Percentiles rank a stretch among this genome's conserved stretches.
Evolutionary conservation across 192 early-diverging fungal genomes (phyloP).

Genomic region (Phlyctochytrium arcticum): DNA sequence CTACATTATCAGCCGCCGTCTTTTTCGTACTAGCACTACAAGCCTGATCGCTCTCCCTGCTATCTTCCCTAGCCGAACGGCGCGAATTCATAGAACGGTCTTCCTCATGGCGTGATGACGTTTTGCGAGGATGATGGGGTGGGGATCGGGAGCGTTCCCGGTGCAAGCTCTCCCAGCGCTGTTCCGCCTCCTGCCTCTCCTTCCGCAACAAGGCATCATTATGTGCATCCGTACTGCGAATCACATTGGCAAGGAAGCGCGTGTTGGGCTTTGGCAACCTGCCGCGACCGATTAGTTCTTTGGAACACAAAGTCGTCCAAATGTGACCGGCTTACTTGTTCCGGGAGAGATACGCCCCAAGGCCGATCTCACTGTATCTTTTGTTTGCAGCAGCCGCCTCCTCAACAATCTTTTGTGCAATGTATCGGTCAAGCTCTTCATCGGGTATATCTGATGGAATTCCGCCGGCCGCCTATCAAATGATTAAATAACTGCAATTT

Average conservation of each 20-base stretch:
- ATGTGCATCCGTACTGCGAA: conserved; percentile 38
- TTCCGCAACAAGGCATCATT: conserved; percentile 39
- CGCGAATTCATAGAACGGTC: background rate
- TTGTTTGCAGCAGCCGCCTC: conserved; percentile 23
- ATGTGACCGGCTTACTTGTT: background rate
- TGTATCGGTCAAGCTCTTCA: conserved; percentile 31
- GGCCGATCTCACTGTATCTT: conserved; percentile 21
- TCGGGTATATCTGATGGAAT: conserved; percentile 16
- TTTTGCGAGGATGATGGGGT: too few species aligned
- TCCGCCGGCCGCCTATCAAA: conserved; percentile 22
- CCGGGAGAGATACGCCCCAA: conserved; percentile 20
- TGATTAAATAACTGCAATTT: background rate
- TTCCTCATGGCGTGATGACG: background rate
- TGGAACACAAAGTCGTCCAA: conserved; percentile 16
- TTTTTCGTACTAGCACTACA: too few species aligned
- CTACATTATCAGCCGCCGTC: too few species aligned
- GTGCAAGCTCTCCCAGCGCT: background rate
- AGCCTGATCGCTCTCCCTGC: too few species aligned
- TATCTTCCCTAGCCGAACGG: background rate
- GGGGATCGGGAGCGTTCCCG: background rate
- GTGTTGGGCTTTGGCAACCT: conserved; percentile 45
- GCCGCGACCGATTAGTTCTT: background rate
- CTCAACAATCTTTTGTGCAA: conserved; percentile 27
- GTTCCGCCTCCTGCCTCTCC: conserved; percentile 16
- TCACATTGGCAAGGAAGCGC: conserved; percentile 36